A percentile compares a stretch with the other conserved stretches of the same genome.
phyloP scores from a whole-genome alignment of 208 protist genomes.

The Leishmania arabica region DNA sequence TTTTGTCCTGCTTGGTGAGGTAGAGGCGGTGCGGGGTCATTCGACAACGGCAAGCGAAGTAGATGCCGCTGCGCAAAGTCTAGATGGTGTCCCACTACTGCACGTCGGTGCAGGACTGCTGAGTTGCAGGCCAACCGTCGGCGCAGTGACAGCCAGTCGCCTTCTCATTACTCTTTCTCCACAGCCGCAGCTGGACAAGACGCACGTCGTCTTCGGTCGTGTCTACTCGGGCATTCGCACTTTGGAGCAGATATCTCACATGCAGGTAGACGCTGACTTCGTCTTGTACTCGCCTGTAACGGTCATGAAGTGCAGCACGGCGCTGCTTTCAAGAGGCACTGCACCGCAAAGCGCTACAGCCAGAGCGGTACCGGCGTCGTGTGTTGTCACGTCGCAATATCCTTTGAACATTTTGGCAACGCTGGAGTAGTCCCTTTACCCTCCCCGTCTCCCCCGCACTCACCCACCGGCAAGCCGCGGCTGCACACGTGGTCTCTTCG shows the following conservation, averaged over 20 bases:
- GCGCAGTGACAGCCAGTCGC: conserved; percentile 17
- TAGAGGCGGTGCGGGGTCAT: conserved; percentile 5
- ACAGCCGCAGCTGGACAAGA: conserved; percentile 51
- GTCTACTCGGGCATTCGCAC: conserved; percentile 52
- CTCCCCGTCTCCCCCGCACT: neutral
- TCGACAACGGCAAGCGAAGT: conserved; percentile 2
- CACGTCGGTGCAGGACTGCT: conserved; percentile 72
- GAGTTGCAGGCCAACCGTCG: conserved; percentile 26
- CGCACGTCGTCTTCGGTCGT: conserved; percentile 64
- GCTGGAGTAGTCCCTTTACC: neutral
- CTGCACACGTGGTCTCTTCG: neutral
- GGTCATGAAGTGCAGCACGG: conserved; percentile 27
- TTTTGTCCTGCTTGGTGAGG: conserved; percentile 36
- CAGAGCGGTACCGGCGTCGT: neutral
- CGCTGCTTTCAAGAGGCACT: conserved; percentile 6
- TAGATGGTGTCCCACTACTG: conserved; percentile 8
- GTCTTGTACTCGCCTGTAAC: conserved; percentile 42
- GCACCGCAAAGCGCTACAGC: neutral
- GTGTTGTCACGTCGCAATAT: neutral
- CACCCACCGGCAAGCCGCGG: too few species aligned
- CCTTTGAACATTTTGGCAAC: neutral
- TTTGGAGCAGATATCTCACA: conserved; percentile 35
- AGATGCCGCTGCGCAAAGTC: neutral
- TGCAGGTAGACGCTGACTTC: conserved; percentile 40
- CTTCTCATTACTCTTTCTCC: conserved; percentile 64